Evolutionary conservation across 306 rosid genomes (phyloP), one percentile per base, ranked within the genome.

Genomic region (Pueraria montana): DNA sequence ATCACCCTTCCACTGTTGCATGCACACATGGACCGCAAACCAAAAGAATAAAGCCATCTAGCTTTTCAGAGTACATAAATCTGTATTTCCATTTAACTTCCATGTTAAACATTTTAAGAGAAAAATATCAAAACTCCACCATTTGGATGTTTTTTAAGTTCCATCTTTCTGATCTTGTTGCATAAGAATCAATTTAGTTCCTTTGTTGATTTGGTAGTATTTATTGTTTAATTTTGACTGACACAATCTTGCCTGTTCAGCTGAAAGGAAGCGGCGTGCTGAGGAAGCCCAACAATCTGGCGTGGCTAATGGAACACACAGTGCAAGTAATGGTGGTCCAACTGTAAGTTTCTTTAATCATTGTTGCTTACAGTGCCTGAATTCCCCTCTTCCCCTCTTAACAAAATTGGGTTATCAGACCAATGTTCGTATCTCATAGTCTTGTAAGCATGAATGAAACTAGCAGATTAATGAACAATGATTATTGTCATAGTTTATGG

Each of bases 321-420:
- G 93, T 86, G 94, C 90, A 71, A 94, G 84, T 67, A 86, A 92
- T 79, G 98, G 96, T 78, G 87, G 86, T 61, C 67, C 98, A 84
- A 36, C 94, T 12, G 99, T 96, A 89, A 87, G 95, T 86, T 81
- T 43, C n/a, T 26, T 42, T 66, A 53, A 23, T 68, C 50, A 45
- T 36, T 56, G 58, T 76, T 52, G 63, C 36, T 78, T 18, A n/a
- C 13, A 3, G 2, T 52, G 40, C 40, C 70, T 72, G 62, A 18
- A 64, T 49, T 61, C 59, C 32, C 72, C 62, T 20, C 10, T 23
- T 36, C 52, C 63, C 7, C 20, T 61, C 6, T 69, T 69, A 23
- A 21, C 16, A 23, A 50, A 52, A 43, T 78, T 64, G 38, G 38
- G 58, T 20, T 32, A 20, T 30, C 58, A 13, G 67, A 16, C 56